Evolutionary conservation across 2,329 filamentous ascomycete species (phyloP).

Genomic region (Nemania abortiva): DNA sequence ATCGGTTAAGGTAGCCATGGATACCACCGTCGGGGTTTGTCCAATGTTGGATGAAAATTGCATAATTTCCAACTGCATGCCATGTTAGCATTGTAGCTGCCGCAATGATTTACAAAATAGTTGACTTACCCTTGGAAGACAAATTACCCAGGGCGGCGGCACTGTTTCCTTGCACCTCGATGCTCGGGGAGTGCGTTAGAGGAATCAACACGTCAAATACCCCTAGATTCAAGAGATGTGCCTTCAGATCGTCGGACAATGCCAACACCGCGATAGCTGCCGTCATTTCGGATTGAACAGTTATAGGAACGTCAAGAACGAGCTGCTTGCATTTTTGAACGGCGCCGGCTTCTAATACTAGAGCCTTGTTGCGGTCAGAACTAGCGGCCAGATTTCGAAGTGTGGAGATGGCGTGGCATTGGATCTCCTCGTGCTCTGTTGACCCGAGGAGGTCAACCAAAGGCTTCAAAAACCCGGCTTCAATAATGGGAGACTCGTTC

Average conservation of each 20-base stretch:
- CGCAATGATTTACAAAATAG: background rate
- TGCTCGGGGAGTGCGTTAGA: conserved; percentile 92
- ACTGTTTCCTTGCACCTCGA: conserved; percentile 98
- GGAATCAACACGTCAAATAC: conserved; percentile 98
- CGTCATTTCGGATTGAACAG: conserved; percentile 98
- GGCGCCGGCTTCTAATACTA: conserved; percentile 95
- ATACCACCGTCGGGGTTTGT: conserved; percentile 92
- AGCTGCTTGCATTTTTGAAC: conserved; percentile 99
- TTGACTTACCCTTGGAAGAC: conserved; percentile 86
- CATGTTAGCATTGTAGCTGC: conserved; percentile 28
- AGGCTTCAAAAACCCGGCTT: conserved; percentile 94
- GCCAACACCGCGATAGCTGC: conserved; percentile 98
- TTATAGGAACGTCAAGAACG: conserved; percentile 90
- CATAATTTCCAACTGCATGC: conserved; percentile 87
- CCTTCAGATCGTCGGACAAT: conserved; percentile 94
- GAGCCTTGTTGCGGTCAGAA: conserved; percentile 96
- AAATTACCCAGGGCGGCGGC: conserved; percentile 95
- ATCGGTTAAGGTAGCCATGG: conserved; percentile 92
- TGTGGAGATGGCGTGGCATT: conserved; percentile 98
- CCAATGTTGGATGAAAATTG: conserved; percentile 96
- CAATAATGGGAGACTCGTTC: conserved; percentile 98
- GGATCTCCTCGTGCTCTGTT: conserved; percentile 98
- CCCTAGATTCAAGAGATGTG: conserved; percentile 87
- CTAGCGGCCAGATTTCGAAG: conserved; percentile 95
- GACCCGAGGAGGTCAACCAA: conserved; percentile 93